Conservation (phyloP, 1,284 basidiomycete genomes). For the Xerocomus amazonicus region DNA sequence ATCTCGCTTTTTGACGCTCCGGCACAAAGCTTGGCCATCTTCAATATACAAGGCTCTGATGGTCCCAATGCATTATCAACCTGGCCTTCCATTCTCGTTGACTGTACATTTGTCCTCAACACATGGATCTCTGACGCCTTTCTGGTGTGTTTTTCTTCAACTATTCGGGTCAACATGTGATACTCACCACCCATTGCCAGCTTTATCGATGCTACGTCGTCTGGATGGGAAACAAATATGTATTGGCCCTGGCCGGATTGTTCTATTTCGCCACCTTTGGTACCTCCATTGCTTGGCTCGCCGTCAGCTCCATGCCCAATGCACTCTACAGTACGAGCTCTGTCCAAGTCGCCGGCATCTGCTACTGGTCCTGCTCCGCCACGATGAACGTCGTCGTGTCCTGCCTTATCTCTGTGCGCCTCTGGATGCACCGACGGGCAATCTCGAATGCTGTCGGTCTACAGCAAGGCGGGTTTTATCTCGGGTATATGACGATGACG, state of each 20-base stretch:
- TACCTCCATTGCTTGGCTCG: constrained; percentile 16
- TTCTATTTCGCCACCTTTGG: constrained; percentile 21
- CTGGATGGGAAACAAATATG: constrained; percentile 10
- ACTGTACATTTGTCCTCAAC: constrained; percentile 20
- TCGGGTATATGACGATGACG: constrained; percentile 24
- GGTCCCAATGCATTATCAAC: constrained; percentile 9
- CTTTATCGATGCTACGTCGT: constrained; percentile 28
- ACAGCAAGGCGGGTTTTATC: constrained; percentile 16
- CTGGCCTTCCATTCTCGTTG: constrained; percentile 17
- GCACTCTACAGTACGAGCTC: constrained; percentile 10
- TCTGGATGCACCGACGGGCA: constrained; percentile 16
- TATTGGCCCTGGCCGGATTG: neutral
- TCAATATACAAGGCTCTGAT: constrained; percentile 12
- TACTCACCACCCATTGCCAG: constrained; percentile 4
- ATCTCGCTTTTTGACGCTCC: constrained; percentile 17
- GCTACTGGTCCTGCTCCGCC: constrained; percentile 18
- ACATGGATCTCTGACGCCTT: constrained; percentile 25
- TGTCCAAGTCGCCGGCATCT: constrained; percentile 14
- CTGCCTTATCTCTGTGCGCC: constrained; percentile 14
- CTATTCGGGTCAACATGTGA: no score
- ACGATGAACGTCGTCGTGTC: constrained; percentile 16
- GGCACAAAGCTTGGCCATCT: constrained; percentile 11
- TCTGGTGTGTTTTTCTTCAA: constrained; percentile 14
- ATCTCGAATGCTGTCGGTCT: constrained; percentile 10
- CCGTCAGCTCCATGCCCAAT: constrained; percentile 7